These are phyloP conservation scores for Mycena amicta DNA, from an alignment of 768 basidiomycete species.

Conservation along the genomic window DNA sequence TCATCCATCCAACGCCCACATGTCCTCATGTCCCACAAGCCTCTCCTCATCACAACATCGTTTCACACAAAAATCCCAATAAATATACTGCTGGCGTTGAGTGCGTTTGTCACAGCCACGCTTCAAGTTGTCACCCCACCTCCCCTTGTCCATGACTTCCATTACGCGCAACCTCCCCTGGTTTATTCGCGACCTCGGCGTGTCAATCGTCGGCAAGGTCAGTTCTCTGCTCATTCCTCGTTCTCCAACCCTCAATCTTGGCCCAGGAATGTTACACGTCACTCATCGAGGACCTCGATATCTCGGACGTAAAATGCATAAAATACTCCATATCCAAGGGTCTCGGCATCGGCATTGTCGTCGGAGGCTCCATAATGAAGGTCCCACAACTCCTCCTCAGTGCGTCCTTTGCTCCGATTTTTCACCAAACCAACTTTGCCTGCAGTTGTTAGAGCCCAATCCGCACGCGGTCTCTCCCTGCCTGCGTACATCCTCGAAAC, in stretches of 20 bases:
- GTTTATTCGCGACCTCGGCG: conserved; percentile 80
- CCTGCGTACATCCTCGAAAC: conserved; percentile 91
- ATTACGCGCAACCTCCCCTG: conserved; percentile 86
- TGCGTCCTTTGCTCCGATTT: conserved; percentile 31
- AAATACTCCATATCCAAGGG: conserved; percentile 93
- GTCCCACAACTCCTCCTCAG: conserved; percentile 90
- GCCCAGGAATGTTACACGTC: conserved; percentile 86
- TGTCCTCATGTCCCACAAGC: too few species aligned
- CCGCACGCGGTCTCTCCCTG: conserved; percentile 86
- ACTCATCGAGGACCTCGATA: conserved; percentile 82
- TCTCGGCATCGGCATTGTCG: conserved; percentile 88
- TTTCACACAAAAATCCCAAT: not conserved
- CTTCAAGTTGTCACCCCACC: too few species aligned
- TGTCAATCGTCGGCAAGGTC: conserved; percentile 82
- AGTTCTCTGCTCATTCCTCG: conserved; percentile 17
- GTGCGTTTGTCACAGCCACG: too few species aligned
- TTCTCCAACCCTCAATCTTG: conserved; percentile 2
- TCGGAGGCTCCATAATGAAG: conserved; percentile 94
- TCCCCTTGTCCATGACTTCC: conserved; percentile 56
- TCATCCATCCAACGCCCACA: not conserved
- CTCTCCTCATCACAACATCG: too few species aligned
- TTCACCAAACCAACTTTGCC: conserved; percentile 5
- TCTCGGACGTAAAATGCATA: conserved; percentile 78
- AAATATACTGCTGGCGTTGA: too few species aligned
- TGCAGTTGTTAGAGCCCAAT: conserved; percentile 69